A percentile compares a stretch with the other conserved stretches of the same genome.
Conservation (phyloP, 192 early-diverging fungal genomes). For the Irineochytrium annulatum region DNA sequence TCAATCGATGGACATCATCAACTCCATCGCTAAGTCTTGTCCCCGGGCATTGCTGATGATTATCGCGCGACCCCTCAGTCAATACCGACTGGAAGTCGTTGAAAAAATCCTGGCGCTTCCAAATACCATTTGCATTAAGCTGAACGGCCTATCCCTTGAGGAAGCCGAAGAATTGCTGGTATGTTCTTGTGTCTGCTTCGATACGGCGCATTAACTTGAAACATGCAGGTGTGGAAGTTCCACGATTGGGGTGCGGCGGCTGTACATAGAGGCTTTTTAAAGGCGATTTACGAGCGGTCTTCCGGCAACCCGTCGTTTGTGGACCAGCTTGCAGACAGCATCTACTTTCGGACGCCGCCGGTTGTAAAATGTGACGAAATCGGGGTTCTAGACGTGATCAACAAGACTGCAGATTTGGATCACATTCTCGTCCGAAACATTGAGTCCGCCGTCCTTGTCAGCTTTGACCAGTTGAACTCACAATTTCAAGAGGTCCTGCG, state of each 20-base stretch:
- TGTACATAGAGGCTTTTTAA: conserved; percentile 9
- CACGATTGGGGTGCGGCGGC: conserved; percentile 13
- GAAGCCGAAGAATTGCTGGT: conserved; percentile 28
- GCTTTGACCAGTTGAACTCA: conserved; percentile 24
- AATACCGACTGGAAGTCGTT: conserved; percentile 14
- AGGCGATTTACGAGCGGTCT: conserved; percentile 17
- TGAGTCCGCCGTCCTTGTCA: conserved; percentile 23
- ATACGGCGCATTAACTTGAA: not conserved
- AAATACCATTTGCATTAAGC: not conserved
- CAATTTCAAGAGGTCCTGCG: conserved; percentile 27
- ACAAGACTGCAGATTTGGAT: conserved; percentile 18
- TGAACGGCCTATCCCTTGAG: conserved; percentile 21
- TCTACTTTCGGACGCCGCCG: conserved; percentile 14
- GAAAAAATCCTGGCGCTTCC: conserved; percentile 1
- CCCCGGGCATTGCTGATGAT: conserved; percentile 14
- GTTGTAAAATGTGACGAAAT: conserved; percentile 17
- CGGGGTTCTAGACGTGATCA: conserved; percentile 6
- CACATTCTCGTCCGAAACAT: conserved; percentile 26
- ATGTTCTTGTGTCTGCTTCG: not conserved
- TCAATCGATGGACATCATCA: conserved; percentile 12
- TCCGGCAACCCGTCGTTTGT: conserved; percentile 26
- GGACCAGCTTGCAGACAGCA: conserved; percentile 24
- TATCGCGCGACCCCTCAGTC: conserved; percentile 18
- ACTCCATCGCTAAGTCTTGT: conserved; percentile 6
- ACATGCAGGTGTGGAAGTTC: conserved; percentile 25